Percentiles rank a stretch among this genome's conserved stretches.
phyloP scores from a whole-genome alignment of 805 yeast species.

The Monosporozyma unispora region DNA sequence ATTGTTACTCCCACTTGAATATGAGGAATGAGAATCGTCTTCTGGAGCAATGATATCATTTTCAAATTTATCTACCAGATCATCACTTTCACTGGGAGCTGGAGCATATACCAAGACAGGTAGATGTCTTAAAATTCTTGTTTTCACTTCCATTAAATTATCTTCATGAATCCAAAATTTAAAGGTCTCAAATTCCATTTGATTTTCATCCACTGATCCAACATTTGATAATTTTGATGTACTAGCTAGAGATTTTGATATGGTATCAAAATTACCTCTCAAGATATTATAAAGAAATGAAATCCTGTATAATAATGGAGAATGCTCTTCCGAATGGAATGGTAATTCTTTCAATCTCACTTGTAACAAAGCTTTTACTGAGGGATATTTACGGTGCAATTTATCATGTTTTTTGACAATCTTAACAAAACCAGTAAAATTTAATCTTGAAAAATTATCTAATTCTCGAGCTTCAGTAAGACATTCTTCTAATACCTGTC shows the following conservation, averaged over 20 bases:
- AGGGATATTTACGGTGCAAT: conserved; percentile 65
- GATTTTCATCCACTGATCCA: conserved; percentile 24
- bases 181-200: conserved; percentile 46
- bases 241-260: conserved; percentile 31
- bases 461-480: conserved; percentile 72
- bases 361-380: conserved; percentile 83
- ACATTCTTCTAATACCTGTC: conserved; percentile 60
- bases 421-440: conserved; percentile 90
- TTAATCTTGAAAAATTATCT: conserved; percentile 82
- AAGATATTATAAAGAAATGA: conserved; percentile 74
- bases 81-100: conserved; percentile 29
- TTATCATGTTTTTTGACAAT: conserved; percentile 95
- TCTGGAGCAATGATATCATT: conserved; percentile 19
- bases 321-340: conserved; percentile 88
- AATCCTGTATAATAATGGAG: conserved; percentile 77
- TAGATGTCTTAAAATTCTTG: conserved; percentile 85
- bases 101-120: conserved; percentile 75
- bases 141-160: conserved; percentile 91
- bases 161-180: conserved; percentile 98
- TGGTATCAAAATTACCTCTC: conserved; percentile 45
- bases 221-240: conserved; percentile 31
- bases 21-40: conserved; percentile 22
- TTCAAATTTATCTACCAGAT: conserved; percentile 21
- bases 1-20: conserved; percentile 39
- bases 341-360: conserved; percentile 84